Evolutionary conservation across 2,329 filamentous ascomycete species (phyloP), one percentile per base, ranked within the genome.

Genomic region (Gnomoniopsis sp.): DNA sequence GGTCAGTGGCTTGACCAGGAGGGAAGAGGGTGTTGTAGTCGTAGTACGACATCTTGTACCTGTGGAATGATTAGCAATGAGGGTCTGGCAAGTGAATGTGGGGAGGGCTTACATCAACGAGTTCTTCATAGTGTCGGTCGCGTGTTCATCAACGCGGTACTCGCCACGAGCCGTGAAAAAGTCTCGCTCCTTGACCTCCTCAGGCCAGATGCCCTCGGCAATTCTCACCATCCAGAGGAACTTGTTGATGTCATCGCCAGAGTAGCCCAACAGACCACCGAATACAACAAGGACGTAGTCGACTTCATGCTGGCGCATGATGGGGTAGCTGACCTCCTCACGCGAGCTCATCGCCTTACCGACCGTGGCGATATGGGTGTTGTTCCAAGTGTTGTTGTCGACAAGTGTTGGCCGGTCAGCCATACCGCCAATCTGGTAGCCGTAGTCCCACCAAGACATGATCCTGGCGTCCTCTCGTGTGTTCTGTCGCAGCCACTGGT

Each of bases 11-110:
- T 76, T 98, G 92, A 63, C 95, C 95, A 2, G 88, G 83, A 48
- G 93, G 93, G 84, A 98, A 99, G 63, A 99, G 86, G 49, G 83
- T 79, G 75, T 93, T 85, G 81, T 90, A 99, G 83, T 98, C 98
- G 85, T 99, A 90, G 84, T 99, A 99, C 22, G 92, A 97, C 93
- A 99, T 97, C 84, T 99, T 99, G 86, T 99, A 99, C 91, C 93
- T 96, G 65, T 64, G 33, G 33, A 41, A 12, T 26, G 52, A 68
- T 75, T 62, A 74, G 70, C 47, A 64, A 69, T 66, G 53, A 62
- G 38, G 44, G 48, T 59, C 55, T 22, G 30, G 34, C 41, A 38
- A 33, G 14, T 48, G 11, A 38, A 22, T 34, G 14, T 21, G 55
- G 14, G 23, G 36, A 17, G 30, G 54, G 79, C 90, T 83, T 83